phyloP scores from a whole-genome alignment of 2,329 filamentous ascomycete species.

The Alternaria ethzedia region DNA sequence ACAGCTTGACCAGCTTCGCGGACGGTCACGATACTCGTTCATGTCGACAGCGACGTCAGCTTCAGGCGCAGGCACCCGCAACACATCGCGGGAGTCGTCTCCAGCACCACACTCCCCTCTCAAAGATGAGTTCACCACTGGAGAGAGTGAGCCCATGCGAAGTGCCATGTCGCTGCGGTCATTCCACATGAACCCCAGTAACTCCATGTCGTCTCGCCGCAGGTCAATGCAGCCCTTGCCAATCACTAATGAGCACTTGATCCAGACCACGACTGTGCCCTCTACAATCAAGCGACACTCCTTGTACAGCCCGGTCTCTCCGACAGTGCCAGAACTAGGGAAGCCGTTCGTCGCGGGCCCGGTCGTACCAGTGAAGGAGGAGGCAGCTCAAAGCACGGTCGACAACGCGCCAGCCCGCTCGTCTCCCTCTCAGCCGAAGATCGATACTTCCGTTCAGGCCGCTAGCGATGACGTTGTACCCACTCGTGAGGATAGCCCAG shows the following conservation, averaged over 20 bases:
- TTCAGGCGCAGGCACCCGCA: conserved; percentile 40
- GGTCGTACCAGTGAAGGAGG: not conserved
- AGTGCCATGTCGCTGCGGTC: conserved; percentile 46
- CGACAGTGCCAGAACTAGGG: conserved; percentile 21
- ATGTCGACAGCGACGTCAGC: conserved; percentile 46
- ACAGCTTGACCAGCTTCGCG: conserved; percentile 47
- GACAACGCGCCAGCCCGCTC: conserved; percentile 12
- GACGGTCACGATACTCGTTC: conserved; percentile 46
- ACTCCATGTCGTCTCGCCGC: conserved; percentile 36
- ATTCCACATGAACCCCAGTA: conserved; percentile 47
- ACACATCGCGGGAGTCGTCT: conserved; percentile 46
- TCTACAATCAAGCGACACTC: conserved; percentile 38
- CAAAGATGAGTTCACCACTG: conserved; percentile 30
- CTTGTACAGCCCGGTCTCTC: conserved; percentile 36
- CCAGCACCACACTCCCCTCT: conserved; percentile 44
- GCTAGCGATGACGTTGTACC: conserved; percentile 5
- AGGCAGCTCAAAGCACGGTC: not conserved
- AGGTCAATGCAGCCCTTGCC: conserved; percentile 49
- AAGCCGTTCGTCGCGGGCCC: conserved; percentile 6
- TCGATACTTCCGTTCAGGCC: not conserved
- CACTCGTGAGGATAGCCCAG: conserved; percentile 25
- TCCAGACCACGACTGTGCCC: conserved; percentile 24
- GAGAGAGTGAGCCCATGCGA: conserved; percentile 38
- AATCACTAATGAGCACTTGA: conserved; percentile 42
- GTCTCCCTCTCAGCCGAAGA: conserved; percentile 1